Percentiles rank a stretch among this genome's conserved stretches.
Evolutionary conservation across 2,329 filamentous ascomycete species (phyloP).

Genomic region (Ascochyta rabiei): DNA sequence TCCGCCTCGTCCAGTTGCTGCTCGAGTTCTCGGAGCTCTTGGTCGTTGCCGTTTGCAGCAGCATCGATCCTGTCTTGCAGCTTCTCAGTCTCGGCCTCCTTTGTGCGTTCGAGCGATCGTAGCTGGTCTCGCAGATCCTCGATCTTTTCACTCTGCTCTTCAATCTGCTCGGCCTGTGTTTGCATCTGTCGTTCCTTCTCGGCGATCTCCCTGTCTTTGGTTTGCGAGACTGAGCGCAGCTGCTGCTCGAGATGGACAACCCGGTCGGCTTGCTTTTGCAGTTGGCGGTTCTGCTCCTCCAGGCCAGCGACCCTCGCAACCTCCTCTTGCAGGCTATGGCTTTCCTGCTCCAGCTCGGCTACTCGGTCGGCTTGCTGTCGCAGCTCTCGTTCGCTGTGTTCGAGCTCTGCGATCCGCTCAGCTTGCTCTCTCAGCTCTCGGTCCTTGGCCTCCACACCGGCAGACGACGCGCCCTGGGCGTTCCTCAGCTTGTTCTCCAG

Average conservation of each 20-base stretch:
- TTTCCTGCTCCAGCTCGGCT: conserved; percentile 39
- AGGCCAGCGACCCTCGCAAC: conserved; percentile 36
- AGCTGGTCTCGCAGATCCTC: conserved; percentile 43
- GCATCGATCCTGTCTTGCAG: conserved; percentile 51
- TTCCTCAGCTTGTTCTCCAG: conserved; percentile 40
- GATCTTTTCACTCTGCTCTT: conserved; percentile 42
- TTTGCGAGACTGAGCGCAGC: conserved; percentile 32
- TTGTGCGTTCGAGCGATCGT: conserved; percentile 34
- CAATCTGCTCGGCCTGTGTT: conserved; percentile 40
- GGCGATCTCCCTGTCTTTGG: conserved; percentile 26
- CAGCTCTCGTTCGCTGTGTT: conserved; percentile 10
- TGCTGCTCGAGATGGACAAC: conserved; percentile 25
- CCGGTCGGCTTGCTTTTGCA: conserved; percentile 24
- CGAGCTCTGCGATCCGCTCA: conserved; percentile 36
- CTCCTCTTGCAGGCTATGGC: conserved; percentile 36
- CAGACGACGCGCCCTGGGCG: conserved; percentile 38
- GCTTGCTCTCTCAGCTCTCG: conserved; percentile 37
- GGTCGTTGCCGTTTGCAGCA: conserved; percentile 49
- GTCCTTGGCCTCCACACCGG: conserved; percentile 40
- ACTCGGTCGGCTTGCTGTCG: conserved; percentile 10
- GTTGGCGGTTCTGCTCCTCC: conserved; percentile 32
- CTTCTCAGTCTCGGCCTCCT: conserved; percentile 52
- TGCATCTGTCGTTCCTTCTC: conserved; percentile 40
- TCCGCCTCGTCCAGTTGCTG: conserved; percentile 47
- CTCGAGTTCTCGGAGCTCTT: conserved; percentile 58